Evolutionary conservation across 768 basidiomycete species (phyloP), one percentile per base, ranked within the genome.

Genomic region (Xerocomellus intermedius): DNA sequence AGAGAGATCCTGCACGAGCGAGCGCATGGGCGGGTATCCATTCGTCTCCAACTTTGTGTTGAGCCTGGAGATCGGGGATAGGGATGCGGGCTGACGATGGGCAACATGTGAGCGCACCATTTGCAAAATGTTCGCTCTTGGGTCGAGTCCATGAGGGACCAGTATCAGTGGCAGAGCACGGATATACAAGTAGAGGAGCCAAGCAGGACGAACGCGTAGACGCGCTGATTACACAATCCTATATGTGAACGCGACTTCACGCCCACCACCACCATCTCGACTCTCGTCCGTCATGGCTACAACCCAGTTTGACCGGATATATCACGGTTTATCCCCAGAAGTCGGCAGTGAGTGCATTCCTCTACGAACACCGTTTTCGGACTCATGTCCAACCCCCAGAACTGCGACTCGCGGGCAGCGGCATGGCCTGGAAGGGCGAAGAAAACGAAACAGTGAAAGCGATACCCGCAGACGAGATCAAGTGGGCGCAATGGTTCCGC

Each of bases 371-470:
- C 30, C 37, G 5, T 46, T 10, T 21, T 28, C 32, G 24, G 10
- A 9, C 50, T 54, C 42, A 67, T 38, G 45, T 8, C 35, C 33
- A 35, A n/a, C 10, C 3, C 10, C 14, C 61, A 92, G 90, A 91
- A 76, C 79, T 98, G 57, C 93, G 97, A 60, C 79, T 99, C 62
- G 94, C 94, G 12, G 67, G 79, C 44, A 90, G 86, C 61, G 97
- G 97, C 42, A 86, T 98, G 77, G 97, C 93, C 6, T 98, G 97
- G 97, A 98, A 87, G 59, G 88, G 83, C 41, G 81, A 82, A 44
- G 89, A 91, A 17, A 79, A 76, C 14, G 84, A 86, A 41, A 73
- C 75, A 4, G 80, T 86, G 39, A 77, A 78, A 13, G 84, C 88
- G 12, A 78, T 95, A 54, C 76, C 84, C 13, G 79, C 83, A 3